Evolutionary conservation across 352 stramenopile species (phyloP).

Genomic region (Globisporangium spiculum): DNA sequence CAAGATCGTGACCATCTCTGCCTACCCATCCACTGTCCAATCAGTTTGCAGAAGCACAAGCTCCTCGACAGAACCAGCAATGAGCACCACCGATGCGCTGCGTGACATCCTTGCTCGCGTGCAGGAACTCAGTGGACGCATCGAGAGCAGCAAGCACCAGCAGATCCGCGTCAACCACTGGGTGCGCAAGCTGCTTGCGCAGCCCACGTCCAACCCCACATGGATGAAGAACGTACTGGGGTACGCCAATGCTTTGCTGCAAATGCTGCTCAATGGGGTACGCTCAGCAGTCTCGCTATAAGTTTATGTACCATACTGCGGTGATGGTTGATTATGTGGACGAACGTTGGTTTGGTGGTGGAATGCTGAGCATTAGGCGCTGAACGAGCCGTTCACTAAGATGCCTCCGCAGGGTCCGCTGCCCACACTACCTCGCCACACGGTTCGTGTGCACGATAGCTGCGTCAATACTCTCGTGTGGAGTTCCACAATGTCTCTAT

Average conservation of each 20-base stretch:
- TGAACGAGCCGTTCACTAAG: slow-evolving; percentile 59
- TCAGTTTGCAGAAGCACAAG: not conserved
- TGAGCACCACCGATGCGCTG: slow-evolving; percentile 23
- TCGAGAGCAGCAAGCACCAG: slow-evolving; percentile 41
- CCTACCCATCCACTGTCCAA: not conserved
- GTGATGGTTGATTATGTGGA: not conserved
- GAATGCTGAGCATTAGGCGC: slow-evolving; percentile 17
- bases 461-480: not conserved
- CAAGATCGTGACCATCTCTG: not conserved
- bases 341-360: not conserved
- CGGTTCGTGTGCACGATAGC: slow-evolving; percentile 23
- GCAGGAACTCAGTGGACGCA: slow-evolving; percentile 32
- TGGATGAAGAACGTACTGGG: slow-evolving; percentile 60
- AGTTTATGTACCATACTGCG: not conserved
- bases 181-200: slow-evolving; percentile 50
- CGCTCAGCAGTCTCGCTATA: not conserved
- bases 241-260: slow-evolving; percentile 40
- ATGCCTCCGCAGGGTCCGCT: slow-evolving; percentile 63
- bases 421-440: slow-evolving; percentile 41
- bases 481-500: not conserved
- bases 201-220: slow-evolving; percentile 48
- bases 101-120: slow-evolving; percentile 34
- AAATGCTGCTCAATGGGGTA: slow-evolving; percentile 56
- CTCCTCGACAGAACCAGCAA: not conserved
- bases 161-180: slow-evolving; percentile 61